phyloP scores from a whole-genome alignment of 2,329 filamentous ascomycete species.

The Chaetothyriales sp. region DNA sequence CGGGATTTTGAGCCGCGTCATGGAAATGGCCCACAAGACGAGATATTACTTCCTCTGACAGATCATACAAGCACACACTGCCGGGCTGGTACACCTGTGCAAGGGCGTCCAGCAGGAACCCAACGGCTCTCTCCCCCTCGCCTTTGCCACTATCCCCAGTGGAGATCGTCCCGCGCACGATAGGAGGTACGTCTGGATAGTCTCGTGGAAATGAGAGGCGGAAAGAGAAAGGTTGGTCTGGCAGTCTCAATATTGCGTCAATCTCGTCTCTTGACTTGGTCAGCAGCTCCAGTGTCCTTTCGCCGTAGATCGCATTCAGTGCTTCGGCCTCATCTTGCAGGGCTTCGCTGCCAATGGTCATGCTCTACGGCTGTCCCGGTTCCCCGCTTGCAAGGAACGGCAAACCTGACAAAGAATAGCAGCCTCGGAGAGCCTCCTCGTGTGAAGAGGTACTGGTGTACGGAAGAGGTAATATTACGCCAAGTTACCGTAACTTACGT shows the following conservation, averaged over 20 bases:
- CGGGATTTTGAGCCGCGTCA: constrained; percentile 12
- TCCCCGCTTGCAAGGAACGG: neutral
- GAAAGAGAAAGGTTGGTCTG: constrained; percentile 37
- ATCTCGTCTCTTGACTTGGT: constrained; percentile 10
- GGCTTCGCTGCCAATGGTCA: constrained; percentile 21
- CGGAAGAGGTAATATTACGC: no score
- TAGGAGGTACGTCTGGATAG: constrained; percentile 63
- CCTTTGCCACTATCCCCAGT: constrained; percentile 56
- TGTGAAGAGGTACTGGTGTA: no score
- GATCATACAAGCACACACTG: constrained; percentile 74
- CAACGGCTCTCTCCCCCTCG: constrained; percentile 55
- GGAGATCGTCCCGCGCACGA: constrained; percentile 62
- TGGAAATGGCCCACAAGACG: neutral
- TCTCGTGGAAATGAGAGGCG: constrained; percentile 51
- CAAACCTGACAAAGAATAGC: neutral
- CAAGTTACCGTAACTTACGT: no score
- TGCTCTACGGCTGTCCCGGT: neutral
- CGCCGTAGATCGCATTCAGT: constrained; percentile 46
- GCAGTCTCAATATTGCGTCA: constrained; percentile 53
- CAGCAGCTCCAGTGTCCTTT: constrained; percentile 12
- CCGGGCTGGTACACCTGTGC: constrained; percentile 54
- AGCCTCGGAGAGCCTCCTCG: neutral
- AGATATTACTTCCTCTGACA: constrained; percentile 56
- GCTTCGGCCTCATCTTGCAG: constrained; percentile 34
- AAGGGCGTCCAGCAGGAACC: constrained; percentile 52